Base-by-base conservation (phyloP, 2,329 filamentous ascomycete species). In the Colletotrichum sp. region DNA sequence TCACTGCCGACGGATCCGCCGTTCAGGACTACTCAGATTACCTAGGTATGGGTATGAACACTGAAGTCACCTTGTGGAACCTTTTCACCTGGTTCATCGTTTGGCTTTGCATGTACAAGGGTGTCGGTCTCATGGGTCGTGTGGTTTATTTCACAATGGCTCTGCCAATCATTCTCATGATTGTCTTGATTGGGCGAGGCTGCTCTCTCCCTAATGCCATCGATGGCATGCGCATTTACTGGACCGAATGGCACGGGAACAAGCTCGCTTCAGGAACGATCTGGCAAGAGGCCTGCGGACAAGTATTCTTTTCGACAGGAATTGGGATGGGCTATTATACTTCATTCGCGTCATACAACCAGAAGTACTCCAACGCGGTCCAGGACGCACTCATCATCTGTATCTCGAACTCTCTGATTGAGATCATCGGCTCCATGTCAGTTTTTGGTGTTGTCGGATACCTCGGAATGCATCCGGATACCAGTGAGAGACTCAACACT, bases 71-170 rank as follows among this genome's bases (percentile, higher is more conserved):
- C 1, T 88, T 87, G 1, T 91, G 90, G 90, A 86, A 83, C 28
- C 83, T 87, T 21, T 91, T 92, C 77, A 87, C 89, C 71, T 90
- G 89, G 89, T 88, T 91, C 78, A 69, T 90, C 7, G 87, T 91
- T 36, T 90, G 90, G 89, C 79, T 91, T 24, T 90, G 89, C 73
- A 90, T 91, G 78, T 90, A 90, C 80, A 89, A 89, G 70, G 88
- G 90, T 15, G 88, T 92, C 16, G 88, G 88, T 0, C 80, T 90
- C 52, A 90, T 89, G 0, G 90, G 89, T 3, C 86, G 89, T 6
- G 90, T 89, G 8, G 88, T 91, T 1, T 91, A 91, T 79, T 85
- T 90, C 79, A 91, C 89, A 2, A 91, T 91, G 88, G 90, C 88
- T 0, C 78, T 91, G 8, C 90, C 90, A 0, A 87, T 91, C 16